A percentile compares a stretch with the other conserved stretches of the same genome.
phyloP scores from a whole-genome alignment of 306 rosid species.

The Herpetospermum pedunculosum region DNA sequence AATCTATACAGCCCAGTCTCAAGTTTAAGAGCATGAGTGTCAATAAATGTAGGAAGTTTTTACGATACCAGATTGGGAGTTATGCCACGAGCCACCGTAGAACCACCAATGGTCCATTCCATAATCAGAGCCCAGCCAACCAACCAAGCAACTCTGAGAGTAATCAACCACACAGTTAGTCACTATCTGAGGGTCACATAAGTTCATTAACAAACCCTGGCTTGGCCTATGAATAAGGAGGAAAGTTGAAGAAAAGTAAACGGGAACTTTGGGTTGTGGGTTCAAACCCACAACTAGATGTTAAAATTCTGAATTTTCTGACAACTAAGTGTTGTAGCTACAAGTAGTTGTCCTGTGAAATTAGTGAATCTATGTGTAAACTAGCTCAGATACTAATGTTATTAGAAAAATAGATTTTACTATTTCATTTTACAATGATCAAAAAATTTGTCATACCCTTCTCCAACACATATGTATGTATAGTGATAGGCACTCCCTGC shows the following conservation, averaged over 20 bases:
- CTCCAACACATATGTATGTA: conserved; percentile 84
- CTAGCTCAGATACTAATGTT: neutral
- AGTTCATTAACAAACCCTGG: neutral
- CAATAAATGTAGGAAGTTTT: conserved; percentile 6
- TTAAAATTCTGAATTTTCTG: neutral
- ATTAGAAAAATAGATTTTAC: neutral
- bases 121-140: conserved; percentile 82
- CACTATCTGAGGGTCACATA: neutral
- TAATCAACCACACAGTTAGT: conserved; percentile 1
- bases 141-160: conserved; percentile 81
- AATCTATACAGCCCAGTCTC: neutral
- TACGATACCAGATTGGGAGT: conserved; percentile 74
- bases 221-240: neutral
- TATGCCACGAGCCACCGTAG: conserved; percentile 94
- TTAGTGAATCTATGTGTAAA: neutral
- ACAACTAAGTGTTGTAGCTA: neutral
- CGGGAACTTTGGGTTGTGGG: neutral
- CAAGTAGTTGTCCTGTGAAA: neutral
- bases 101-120: conserved; percentile 78
- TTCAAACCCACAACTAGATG: neutral
- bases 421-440: neutral
- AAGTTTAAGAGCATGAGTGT: conserved; percentile 1
- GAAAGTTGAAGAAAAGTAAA: neutral
- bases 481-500: conserved; percentile 99
- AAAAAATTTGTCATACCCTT: conserved; percentile 39